phyloP scores from a whole-genome alignment of 2,329 filamentous ascomycete genomes.

The Paracamarosporium sp. region DNA sequence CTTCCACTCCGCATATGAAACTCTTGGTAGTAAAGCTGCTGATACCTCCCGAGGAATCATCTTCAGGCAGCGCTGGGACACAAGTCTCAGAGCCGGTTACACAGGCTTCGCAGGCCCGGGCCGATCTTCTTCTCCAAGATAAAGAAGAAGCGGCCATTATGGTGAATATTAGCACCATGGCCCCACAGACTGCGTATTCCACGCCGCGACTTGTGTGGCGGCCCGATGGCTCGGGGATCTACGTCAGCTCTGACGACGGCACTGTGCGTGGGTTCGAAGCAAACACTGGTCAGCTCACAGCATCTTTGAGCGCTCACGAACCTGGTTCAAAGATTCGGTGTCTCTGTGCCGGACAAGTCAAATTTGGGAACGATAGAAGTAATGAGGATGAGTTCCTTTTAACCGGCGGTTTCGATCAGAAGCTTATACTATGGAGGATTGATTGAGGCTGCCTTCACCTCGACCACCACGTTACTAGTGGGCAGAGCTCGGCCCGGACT shows the following conservation, averaged over 20 bases:
- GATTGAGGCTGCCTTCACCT: neutral
- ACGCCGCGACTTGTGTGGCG: slow-evolving; percentile 68
- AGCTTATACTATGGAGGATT: slow-evolving; percentile 62
- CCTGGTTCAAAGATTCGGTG: slow-evolving; percentile 64
- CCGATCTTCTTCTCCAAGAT: slow-evolving; percentile 59
- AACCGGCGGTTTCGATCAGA: slow-evolving; percentile 70
- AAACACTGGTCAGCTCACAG: slow-evolving; percentile 63
- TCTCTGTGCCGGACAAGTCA: slow-evolving; percentile 61
- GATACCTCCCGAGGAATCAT: slow-evolving; percentile 51
- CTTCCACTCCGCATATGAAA: slow-evolving; percentile 67
- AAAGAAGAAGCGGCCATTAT: slow-evolving; percentile 66
- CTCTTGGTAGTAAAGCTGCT: slow-evolving; percentile 65
- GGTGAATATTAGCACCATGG: slow-evolving; percentile 65
- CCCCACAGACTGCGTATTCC: slow-evolving; percentile 69
- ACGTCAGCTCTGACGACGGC: slow-evolving; percentile 71
- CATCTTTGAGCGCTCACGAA: slow-evolving; percentile 61
- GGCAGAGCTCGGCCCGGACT: neutral
- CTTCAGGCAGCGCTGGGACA: slow-evolving; percentile 5
- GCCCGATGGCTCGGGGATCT: slow-evolving; percentile 66
- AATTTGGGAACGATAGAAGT: slow-evolving; percentile 26
- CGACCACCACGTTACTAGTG: neutral
- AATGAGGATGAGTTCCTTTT: slow-evolving; percentile 61
- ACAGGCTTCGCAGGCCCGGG: slow-evolving; percentile 60
- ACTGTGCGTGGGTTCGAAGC: slow-evolving; percentile 66
- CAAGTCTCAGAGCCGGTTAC: slow-evolving; percentile 39